These are phyloP conservation scores for Marasmius oreades DNA, from an alignment of 1,284 basidiomycete genomes.

Conservation along the genomic window DNA sequence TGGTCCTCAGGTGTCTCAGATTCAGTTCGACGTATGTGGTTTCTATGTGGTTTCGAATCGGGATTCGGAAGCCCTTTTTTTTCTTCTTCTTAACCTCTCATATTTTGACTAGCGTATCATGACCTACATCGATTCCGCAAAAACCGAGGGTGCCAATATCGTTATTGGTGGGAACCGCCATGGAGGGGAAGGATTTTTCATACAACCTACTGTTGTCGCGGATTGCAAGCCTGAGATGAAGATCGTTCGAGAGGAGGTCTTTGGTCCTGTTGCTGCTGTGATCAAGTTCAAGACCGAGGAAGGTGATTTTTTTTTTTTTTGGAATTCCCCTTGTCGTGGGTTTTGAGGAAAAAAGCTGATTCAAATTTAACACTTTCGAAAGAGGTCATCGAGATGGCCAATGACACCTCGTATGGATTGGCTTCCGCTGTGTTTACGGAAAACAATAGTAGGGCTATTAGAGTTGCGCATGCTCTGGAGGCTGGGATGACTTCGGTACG, in stretches of 20 bases:
- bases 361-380: slow-evolving; percentile 1
- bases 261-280: slow-evolving; percentile 78
- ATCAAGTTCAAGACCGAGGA: slow-evolving; percentile 70
- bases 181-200: slow-evolving; percentile 72
- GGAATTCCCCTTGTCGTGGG: too few species aligned
- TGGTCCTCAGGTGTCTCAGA: slow-evolving; percentile 84
- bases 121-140: slow-evolving; percentile 84
- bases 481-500: slow-evolving; percentile 69
- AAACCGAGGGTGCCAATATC: slow-evolving; percentile 77
- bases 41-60: not conserved
- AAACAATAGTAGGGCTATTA: slow-evolving; percentile 64
- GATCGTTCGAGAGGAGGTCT: slow-evolving; percentile 89
- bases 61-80: too few species aligned
- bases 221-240: slow-evolving; percentile 75
- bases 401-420: slow-evolving; percentile 83
- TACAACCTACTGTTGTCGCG: slow-evolving; percentile 83
- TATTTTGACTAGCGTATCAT: slow-evolving; percentile 57
- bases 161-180: slow-evolving; percentile 74
- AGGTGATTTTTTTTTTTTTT: too few species aligned
- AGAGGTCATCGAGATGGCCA: slow-evolving; percentile 73
- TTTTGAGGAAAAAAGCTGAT: too few species aligned
- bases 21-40: slow-evolving; percentile 56
- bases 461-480: slow-evolving; percentile 64
- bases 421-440: slow-evolving; percentile 76
- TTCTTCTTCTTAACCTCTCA: not conserved